A percentile compares a stretch with the other conserved stretches of the same genome.
Conservation (phyloP, 2,329 filamentous ascomycete genomes). For the Fusarium vanettenii region DNA sequence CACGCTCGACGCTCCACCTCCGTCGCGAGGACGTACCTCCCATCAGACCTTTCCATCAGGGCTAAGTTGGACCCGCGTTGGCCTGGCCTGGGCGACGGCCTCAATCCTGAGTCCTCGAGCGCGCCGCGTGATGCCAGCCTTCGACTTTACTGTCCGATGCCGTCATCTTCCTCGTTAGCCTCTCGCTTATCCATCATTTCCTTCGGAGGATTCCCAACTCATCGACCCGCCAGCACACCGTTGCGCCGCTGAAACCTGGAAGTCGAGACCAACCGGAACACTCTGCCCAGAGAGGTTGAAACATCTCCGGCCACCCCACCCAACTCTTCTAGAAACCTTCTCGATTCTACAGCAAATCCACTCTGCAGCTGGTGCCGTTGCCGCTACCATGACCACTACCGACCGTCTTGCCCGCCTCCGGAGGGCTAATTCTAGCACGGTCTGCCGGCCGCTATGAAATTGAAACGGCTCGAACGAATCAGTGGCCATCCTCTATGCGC, state of each 20-base stretch:
- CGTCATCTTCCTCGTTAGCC: conserved; percentile 33
- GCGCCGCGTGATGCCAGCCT: conserved; percentile 36
- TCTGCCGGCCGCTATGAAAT: neutral
- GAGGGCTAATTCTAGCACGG: neutral
- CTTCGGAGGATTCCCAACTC: conserved; percentile 39
- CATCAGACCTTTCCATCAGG: conserved; percentile 24
- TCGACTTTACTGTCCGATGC: conserved; percentile 24
- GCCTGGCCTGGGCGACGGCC: conserved; percentile 39
- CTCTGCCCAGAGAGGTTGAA: conserved; percentile 33
- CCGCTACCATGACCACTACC: conserved; percentile 1
- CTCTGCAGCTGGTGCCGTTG: conserved; percentile 17
- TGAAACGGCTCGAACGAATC: conserved; percentile 21
- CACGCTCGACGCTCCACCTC: conserved; percentile 40
- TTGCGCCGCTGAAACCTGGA: conserved; percentile 33
- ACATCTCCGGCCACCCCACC: conserved; percentile 38
- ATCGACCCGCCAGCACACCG: conserved; percentile 34
- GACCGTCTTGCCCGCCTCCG: conserved; percentile 8
- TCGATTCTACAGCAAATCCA: conserved; percentile 32
- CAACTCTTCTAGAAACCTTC: conserved; percentile 45
- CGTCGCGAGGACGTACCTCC: conserved; percentile 32
- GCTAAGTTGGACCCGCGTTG: conserved; percentile 38
- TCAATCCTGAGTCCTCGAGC: conserved; percentile 43
- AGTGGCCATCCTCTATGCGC: conserved; percentile 16
- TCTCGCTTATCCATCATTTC: conserved; percentile 20
- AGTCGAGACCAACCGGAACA: conserved; percentile 35